Evolutionary conservation across 805 yeast species (phyloP).

Genomic region (Cyberlindnera samutprakarnensis): DNA sequence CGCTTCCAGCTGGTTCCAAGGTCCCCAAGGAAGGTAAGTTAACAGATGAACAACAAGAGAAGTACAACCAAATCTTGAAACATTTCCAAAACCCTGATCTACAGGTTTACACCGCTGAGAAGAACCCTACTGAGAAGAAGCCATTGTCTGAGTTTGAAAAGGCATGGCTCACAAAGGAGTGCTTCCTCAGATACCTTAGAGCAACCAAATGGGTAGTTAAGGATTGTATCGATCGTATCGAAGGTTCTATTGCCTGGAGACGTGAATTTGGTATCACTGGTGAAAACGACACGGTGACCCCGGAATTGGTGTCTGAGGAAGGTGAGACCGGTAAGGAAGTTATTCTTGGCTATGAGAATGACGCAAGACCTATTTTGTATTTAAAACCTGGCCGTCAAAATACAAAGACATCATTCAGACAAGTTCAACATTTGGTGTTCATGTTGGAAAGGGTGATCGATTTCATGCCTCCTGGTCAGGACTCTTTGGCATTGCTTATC

Average conservation of each 20-base stretch:
- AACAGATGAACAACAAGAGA: constrained; percentile 44
- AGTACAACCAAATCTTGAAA: constrained; percentile 53
- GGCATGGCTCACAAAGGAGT: constrained; percentile 91
- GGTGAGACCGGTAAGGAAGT: constrained; percentile 91
- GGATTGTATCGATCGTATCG: constrained; percentile 69
- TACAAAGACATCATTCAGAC: constrained; percentile 82
- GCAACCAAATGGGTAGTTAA: constrained; percentile 86
- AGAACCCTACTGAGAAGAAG: constrained; percentile 30
- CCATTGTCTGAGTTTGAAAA: constrained; percentile 54
- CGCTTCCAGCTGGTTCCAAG: constrained; percentile 39
- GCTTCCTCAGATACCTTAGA: constrained; percentile 80
- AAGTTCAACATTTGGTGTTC: constrained; percentile 92
- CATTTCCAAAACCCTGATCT: constrained; percentile 44
- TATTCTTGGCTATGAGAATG: constrained; percentile 84
- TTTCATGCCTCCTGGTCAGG: constrained; percentile 96
- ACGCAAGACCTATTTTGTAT: constrained; percentile 86
- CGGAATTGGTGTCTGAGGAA: constrained; percentile 53
- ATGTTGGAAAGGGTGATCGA: constrained; percentile 90
- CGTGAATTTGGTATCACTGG: constrained; percentile 76
- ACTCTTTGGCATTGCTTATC: constrained; percentile 80
- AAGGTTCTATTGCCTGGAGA: constrained; percentile 83
- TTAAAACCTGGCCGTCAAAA: constrained; percentile 94
- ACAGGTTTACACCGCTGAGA: constrained; percentile 28
- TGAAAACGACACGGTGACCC: constrained; percentile 46
- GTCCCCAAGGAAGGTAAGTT: constrained; percentile 45